phyloP scores from a whole-genome alignment of 345 rosid species.

The Combretum micranthum region DNA sequence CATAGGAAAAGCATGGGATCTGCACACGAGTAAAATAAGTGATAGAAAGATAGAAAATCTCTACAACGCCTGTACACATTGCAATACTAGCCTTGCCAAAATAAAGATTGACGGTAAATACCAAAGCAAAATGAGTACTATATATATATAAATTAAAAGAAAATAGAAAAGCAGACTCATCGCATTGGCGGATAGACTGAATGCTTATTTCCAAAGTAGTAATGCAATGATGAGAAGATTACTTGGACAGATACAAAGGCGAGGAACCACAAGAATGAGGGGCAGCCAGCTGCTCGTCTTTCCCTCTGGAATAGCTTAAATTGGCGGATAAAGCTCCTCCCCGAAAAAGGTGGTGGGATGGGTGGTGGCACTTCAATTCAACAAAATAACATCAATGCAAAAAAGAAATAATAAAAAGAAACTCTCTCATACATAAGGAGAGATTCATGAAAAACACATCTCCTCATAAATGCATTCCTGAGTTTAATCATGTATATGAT shows the following conservation, averaged over 20 bases:
- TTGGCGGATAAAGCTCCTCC: constrained; percentile 62
- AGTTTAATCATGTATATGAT: no score
- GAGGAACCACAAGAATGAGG: constrained; percentile 64
- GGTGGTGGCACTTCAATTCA: constrained; percentile 74
- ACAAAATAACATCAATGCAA: constrained; percentile 13
- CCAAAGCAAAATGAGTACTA: no score
- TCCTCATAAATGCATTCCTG: background rate
- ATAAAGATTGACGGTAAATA: background rate
- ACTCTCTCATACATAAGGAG: background rate
- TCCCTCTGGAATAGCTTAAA: constrained; percentile 36
- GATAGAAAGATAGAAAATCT: constrained; percentile 12
- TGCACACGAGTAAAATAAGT: constrained; percentile 21
- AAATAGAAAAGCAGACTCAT: no score
- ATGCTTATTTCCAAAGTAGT: no score
- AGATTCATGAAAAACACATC: background rate
- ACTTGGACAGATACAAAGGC: constrained; percentile 71
- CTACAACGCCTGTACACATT: background rate
- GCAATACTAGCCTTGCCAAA: background rate
- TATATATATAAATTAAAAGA: no score
- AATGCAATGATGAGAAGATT: constrained; percentile 6
- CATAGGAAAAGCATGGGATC: constrained; percentile 83
- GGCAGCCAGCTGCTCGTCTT: constrained; percentile 64
- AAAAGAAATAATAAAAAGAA: constrained; percentile 10
- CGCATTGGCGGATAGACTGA: no score
- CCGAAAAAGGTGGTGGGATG: constrained; percentile 73